Evolutionary conservation across 768 basidiomycete genomes (phyloP).

Genomic region (Candolleomyces efflorescens): DNA sequence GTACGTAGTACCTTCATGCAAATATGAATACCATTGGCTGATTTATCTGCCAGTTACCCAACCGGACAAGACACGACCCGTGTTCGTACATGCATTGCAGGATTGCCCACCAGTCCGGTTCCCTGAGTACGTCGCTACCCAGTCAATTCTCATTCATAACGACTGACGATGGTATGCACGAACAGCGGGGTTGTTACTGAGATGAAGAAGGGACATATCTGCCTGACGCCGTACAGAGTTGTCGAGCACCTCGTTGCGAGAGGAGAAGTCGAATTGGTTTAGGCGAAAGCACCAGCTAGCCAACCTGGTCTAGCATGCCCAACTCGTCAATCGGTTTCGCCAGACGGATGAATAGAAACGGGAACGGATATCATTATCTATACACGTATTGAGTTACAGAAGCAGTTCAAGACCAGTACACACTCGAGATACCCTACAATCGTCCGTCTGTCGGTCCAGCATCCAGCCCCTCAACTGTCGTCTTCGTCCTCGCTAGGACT

Average conservation of each 20-base stretch:
- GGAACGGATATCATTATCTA: too few relatives aligned
- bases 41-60: conserved; percentile 43
- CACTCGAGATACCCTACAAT: too few relatives aligned
- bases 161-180: not conserved
- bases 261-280: conserved; percentile 77
- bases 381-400: too few relatives aligned
- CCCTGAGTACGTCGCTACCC: conserved; percentile 54
- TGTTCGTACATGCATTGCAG: conserved; percentile 76
- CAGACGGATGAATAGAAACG: too few relatives aligned
- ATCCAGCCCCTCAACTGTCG: too few relatives aligned
- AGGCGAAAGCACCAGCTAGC: conserved; percentile 4
- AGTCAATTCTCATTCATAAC: not conserved
- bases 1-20: conserved; percentile 30
- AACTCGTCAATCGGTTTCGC: too few relatives aligned
- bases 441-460: too few relatives aligned
- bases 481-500: not conserved
- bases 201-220: conserved; percentile 79
- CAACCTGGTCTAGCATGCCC: too few relatives aligned
- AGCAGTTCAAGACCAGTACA: too few relatives aligned
- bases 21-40: not conserved
- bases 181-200: conserved; percentile 62
- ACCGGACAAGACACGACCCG: conserved; percentile 72
- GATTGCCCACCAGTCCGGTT: conserved; percentile 62
- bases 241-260: conserved; percentile 70
- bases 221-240: conserved; percentile 69